Base-by-base conservation (phyloP, 805 yeast genomes). In the Yamadazyma scolyti region DNA sequence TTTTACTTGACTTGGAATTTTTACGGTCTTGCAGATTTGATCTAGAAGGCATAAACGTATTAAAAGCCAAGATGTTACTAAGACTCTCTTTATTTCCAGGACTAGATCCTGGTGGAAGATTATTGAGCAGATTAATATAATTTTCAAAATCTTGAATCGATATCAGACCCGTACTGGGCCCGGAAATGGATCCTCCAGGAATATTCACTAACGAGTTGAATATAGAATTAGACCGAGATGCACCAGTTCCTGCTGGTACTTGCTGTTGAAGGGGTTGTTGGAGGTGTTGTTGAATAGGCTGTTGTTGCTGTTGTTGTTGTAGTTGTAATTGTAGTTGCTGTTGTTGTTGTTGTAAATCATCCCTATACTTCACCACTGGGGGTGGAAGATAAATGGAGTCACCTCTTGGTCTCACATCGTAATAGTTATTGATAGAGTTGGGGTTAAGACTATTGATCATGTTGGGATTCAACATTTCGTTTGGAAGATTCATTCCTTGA, bases 331-430 rank as follows among this genome's bases (percentile, higher is more conserved):
- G n/a, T n/a, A n/a, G n/a, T n/a, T n/a, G n/a, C n/a, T n/a, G n/a
- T n/a, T n/a, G n/a, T n/a, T n/a, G n/a, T n/a, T n/a, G n/a, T n/a
- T n/a, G n/a, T n/a, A n/a, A n/a, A n/a, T n/a, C n/a, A n/a, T n/a
- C n/a, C n/a, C n/a, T n/a, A n/a, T n/a, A n/a, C n/a, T n/a, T n/a
- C n/a, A n/a, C n/a, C n/a, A 52, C 42, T 3, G 66, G 65, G 10
- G 68, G 69, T 2, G 68, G 71, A 5, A 64, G 46, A 23, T 45
- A 58, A 6, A 64, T 54, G 16, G 61, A 52, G 35, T 64, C 69
- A 8, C 65, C 66, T 18, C 70, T 44, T 15, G 64, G 55, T 28
- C 68, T 44, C 19, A 12, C 18, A 8, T 33, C n/a, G n/a, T n/a
- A n/a, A n/a, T n/a, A n/a, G n/a, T n/a, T n/a, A n/a, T n/a, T n/a